A percentile compares a stretch with the other conserved stretches of the same genome.
Evolutionary conservation across 306 rosid genomes (phyloP).

Genomic region (Corylus avellana): DNA sequence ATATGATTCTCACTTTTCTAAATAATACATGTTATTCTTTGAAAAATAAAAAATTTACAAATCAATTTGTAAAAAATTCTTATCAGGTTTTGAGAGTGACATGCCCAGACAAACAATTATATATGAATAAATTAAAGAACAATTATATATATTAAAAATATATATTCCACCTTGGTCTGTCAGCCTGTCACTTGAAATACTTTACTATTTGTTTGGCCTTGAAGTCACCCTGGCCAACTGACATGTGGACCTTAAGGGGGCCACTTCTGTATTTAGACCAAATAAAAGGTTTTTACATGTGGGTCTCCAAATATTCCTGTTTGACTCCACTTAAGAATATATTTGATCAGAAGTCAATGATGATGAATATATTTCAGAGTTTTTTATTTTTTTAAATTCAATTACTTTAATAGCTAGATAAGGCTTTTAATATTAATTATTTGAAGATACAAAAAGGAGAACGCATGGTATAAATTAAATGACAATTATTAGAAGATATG

Average conservation of each 20-base stretch:
- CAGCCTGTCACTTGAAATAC: too few species aligned
- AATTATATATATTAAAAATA: too few species aligned
- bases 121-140: too few species aligned
- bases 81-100: too few species aligned
- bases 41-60: too few species aligned
- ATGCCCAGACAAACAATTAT: too few species aligned
- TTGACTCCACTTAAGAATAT: not conserved
- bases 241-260: not conserved
- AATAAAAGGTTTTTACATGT: not conserved
- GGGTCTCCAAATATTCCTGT: not conserved
- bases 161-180: too few species aligned
- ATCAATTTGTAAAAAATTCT: too few species aligned
- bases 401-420: not conserved
- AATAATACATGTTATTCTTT: too few species aligned
- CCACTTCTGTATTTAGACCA: not conserved
- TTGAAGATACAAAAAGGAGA: not conserved
- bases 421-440: not conserved
- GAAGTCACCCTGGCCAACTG: not conserved
- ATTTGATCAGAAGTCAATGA: not conserved
- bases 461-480: not conserved
- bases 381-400: not conserved
- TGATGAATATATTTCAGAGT: not conserved
- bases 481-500: conserved; percentile 6
- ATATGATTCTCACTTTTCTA: too few species aligned
- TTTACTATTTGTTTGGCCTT: not conserved